Conservation (phyloP, 768 basidiomycete species). For the Trametes gibbosa region DNA sequence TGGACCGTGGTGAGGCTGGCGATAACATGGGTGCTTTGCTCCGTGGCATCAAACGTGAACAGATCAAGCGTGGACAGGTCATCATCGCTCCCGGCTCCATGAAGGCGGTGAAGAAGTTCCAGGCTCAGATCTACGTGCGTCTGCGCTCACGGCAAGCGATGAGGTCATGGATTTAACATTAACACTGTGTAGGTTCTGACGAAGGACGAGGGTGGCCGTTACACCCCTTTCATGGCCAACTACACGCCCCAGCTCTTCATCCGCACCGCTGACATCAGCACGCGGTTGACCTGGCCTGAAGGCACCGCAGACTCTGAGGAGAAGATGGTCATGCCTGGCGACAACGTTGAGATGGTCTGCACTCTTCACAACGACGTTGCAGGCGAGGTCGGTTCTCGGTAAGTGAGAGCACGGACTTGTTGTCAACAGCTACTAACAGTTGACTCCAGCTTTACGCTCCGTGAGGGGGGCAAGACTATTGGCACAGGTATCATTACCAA, state of each 20-base stretch:
- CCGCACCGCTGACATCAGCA: slow-evolving; percentile 93
- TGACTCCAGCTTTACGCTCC: slow-evolving; percentile 69
- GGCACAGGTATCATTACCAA: slow-evolving; percentile 95
- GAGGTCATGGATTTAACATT: not conserved
- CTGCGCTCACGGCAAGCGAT: not conserved
- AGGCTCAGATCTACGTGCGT: slow-evolving; percentile 85
- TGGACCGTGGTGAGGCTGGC: slow-evolving; percentile 95
- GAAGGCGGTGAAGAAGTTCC: slow-evolving; percentile 93
- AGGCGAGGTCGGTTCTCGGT: slow-evolving; percentile 83
- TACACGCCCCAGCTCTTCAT: slow-evolving; percentile 96
- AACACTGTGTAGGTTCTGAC: slow-evolving; percentile 59
- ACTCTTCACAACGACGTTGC: slow-evolving; percentile 82
- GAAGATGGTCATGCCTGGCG: slow-evolving; percentile 98
- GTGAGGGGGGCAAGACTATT: slow-evolving; percentile 93
- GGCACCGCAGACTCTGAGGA: slow-evolving; percentile 77
- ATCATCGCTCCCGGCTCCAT: slow-evolving; percentile 86
- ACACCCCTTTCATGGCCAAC: slow-evolving; percentile 89
- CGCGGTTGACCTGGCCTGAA: slow-evolving; percentile 79
- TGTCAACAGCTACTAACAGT: not conserved
- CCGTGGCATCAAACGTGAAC: slow-evolving; percentile 96
- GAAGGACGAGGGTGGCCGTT: slow-evolving; percentile 86
- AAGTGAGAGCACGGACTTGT: not conserved
- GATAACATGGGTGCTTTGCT: slow-evolving; percentile 99
- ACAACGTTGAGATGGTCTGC: slow-evolving; percentile 93
- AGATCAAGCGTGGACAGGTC: slow-evolving; percentile 90